phyloP scores from a whole-genome alignment of 371 early-diverging fungal species.

The Apophysomyces trapeziformis region DNA sequence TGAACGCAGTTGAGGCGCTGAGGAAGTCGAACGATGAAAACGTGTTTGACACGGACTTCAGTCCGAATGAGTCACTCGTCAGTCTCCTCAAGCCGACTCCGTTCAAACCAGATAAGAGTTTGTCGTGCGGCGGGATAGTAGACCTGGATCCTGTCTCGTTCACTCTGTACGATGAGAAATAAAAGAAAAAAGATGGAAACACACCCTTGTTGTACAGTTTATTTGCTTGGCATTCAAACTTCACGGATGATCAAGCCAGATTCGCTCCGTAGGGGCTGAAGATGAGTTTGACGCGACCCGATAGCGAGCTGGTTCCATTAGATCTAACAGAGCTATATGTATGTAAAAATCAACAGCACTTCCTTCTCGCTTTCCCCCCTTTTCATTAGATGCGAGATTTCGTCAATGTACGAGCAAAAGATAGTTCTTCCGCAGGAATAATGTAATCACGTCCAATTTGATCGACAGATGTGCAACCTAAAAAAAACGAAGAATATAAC shows the following conservation, averaged over 20 bases:
- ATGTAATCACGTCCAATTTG: slow-evolving; percentile 9
- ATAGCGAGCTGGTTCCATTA: no score
- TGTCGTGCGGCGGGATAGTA: neutral
- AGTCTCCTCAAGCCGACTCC: neutral
- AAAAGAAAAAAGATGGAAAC: neutral
- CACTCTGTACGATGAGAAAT: neutral
- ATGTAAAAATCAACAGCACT: no score
- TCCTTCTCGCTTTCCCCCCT: no score
- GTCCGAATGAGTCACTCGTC: neutral
- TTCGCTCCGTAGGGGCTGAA: no score
- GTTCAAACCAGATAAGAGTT: neutral
- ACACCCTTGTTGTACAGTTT: neutral
- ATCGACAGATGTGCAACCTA: slow-evolving; percentile 15
- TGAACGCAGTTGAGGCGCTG: neutral
- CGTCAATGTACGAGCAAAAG: neutral
- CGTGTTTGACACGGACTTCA: neutral
- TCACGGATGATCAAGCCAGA: no score
- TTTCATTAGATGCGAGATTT: no score
- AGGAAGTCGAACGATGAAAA: neutral
- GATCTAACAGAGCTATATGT: no score
- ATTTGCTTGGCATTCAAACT: no score
- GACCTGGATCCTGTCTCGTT: neutral
- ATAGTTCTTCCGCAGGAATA: slow-evolving; percentile 10
- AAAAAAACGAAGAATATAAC: neutral
- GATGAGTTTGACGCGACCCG: no score